phyloP scores from a whole-genome alignment of 768 basidiomycete genomes.

The Pisolithus marmoratus region DNA sequence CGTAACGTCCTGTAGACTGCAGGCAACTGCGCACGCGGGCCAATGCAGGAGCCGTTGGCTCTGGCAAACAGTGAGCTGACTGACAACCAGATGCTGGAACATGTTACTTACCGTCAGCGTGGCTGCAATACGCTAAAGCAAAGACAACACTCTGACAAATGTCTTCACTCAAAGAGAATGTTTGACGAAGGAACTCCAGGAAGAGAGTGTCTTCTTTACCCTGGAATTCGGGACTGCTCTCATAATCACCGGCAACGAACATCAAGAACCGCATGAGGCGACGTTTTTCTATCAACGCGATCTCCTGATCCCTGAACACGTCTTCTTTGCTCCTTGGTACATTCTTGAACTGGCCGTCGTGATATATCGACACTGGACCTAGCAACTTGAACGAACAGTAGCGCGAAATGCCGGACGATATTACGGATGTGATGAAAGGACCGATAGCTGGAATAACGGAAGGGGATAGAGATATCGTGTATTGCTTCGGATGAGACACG shows the following conservation, averaged over 20 bases:
- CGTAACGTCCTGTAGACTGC: slow-evolving; percentile 79
- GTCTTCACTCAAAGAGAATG: slow-evolving; percentile 57
- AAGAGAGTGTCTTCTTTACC: slow-evolving; percentile 55
- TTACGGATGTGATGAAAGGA: slow-evolving; percentile 68
- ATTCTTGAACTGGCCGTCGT: slow-evolving; percentile 41
- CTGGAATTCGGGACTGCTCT: slow-evolving; percentile 51
- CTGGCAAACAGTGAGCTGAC: slow-evolving; percentile 33
- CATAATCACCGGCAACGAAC: slow-evolving; percentile 75
- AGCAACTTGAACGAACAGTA: slow-evolving; percentile 90
- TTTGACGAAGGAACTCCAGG: slow-evolving; percentile 52
- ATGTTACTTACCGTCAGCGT: slow-evolving; percentile 44
- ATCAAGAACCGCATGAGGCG: slow-evolving; percentile 88
- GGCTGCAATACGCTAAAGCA: slow-evolving; percentile 69
- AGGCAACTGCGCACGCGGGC: slow-evolving; percentile 69
- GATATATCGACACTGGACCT: slow-evolving; percentile 60
- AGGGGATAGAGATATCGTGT: slow-evolving; percentile 82
- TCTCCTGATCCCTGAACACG: slow-evolving; percentile 78
- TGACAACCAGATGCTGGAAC: background rate
- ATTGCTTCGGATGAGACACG: slow-evolving; percentile 63
- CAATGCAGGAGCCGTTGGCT: slow-evolving; percentile 60
- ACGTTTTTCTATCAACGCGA: slow-evolving; percentile 80
- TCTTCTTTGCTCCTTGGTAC: slow-evolving; percentile 93
- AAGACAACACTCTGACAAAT: slow-evolving; percentile 62
- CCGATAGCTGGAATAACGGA: slow-evolving; percentile 77
- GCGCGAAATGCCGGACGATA: slow-evolving; percentile 78